Conservation (phyloP, 352 stramenopile species). For the Phytopythium delawarense region DNA sequence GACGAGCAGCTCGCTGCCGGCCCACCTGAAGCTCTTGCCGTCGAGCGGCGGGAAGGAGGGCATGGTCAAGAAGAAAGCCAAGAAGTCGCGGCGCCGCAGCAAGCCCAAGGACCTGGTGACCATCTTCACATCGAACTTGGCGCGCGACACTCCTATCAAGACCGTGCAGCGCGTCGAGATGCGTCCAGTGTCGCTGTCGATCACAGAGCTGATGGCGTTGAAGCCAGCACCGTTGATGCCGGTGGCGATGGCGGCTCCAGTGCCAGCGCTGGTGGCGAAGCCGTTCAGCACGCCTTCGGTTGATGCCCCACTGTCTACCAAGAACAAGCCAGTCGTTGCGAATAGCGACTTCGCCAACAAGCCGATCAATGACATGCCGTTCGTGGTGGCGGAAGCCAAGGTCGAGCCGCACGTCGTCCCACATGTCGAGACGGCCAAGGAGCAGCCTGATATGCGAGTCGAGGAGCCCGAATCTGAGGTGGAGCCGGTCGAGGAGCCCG, state of each 20-base stretch:
- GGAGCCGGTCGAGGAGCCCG: slow-evolving; percentile 14
- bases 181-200: slow-evolving; percentile 15
- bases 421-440: not conserved
- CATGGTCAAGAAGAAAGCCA: slow-evolving; percentile 4
- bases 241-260: not conserved
- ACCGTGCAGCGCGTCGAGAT: slow-evolving; percentile 10
- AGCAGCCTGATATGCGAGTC: not conserved
- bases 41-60: not conserved
- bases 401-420: not conserved
- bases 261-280: slow-evolving; percentile 11
- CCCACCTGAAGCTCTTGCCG: slow-evolving; percentile 9
- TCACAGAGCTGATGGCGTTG: slow-evolving; percentile 15
- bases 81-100: slow-evolving; percentile 7
- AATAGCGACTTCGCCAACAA: not conserved
- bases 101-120: slow-evolving; percentile 11
- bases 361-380: not conserved
- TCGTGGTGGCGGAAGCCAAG: slow-evolving; percentile 3
- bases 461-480: not conserved
- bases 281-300: not conserved
- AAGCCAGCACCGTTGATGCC: slow-evolving; percentile 9
- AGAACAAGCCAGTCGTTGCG: not conserved
- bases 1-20: slow-evolving; percentile 14
- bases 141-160: slow-evolving; percentile 9
- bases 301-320: not conserved
- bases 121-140: slow-evolving; percentile 9